Evolutionary conservation across 805 yeast genomes (phyloP), one percentile per base, ranked within the genome.

Genomic region (Yarrowia yakushimensis): DNA sequence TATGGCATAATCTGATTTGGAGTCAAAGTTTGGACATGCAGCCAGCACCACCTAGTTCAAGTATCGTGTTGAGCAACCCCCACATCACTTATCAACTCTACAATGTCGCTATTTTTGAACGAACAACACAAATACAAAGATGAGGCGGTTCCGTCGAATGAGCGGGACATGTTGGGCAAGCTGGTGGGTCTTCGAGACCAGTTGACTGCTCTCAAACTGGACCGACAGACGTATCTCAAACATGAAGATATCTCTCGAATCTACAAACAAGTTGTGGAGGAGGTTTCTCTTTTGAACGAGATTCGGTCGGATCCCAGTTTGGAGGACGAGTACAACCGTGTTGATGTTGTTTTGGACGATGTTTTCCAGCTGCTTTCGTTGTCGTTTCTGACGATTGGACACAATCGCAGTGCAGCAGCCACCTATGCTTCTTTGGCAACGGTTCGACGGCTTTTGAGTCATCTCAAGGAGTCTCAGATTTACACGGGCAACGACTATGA

Each of bases 301-400:
- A 72, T 74, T 60, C 71, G 74, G 23, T 65, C 69, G 31, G 67
- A 63, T 11, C 76, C 76, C 28, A 63, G 66, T 15, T 63, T 65
- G 13, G 64, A 65, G 17, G 66, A 67, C 23, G 76, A 73, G 57
- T 70, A 71, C 61, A 69, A 73, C 65, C 61, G 75, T 65, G 90
- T 88, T 15, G 97, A 92, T 70, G 78, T 83, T 10, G 80, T 88
- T 11, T 78, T 90, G 43, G 97, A 92, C 73, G 97, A 92, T 69
- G 89, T 88, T 22, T 90, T 93, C 79, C 97, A 93, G 73, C 76
- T 94, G 52, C 76, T 93, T 46, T 87, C 96, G 13, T 79, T 94
- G 59, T 87, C 94, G 67, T 90, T 92, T 73, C 83, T 93, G 70
- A 90, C 98, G 1, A 94, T 96, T 64, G 99, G 99, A 2, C 78